These are phyloP conservation scores for Tetragonia tetragonoides DNA, from an alignment of 148 eudicot species.

Conservation along the genomic window DNA sequence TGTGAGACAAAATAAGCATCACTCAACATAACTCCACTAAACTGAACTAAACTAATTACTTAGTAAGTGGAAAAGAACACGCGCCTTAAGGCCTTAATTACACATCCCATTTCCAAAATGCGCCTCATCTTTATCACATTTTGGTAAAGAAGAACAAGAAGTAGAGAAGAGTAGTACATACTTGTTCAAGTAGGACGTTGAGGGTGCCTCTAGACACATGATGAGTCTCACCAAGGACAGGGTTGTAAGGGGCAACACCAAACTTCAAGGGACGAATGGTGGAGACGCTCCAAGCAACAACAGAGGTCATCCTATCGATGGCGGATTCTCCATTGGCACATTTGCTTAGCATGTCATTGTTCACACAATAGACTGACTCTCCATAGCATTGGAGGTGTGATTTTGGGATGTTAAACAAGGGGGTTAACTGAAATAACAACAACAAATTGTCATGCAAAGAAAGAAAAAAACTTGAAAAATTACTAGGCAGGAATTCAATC, in stretches of 20 bases:
- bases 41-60: no score
- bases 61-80: no score
- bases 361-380: constrained; percentile 56
- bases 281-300: constrained; percentile 69
- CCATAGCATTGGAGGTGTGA: constrained; percentile 81
- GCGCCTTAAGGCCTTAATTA: no score
- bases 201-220: constrained; percentile 70
- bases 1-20: no score
- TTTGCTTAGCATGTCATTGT: constrained; percentile 44
- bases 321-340: constrained; percentile 45
- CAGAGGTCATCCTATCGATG: constrained; percentile 48
- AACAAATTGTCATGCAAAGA: background rate
- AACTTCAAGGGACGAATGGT: constrained; percentile 61
- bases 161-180: constrained; percentile 7
- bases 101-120: no score
- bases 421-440: constrained; percentile 48
- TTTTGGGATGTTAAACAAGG: constrained; percentile 79
- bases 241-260: constrained; percentile 80
- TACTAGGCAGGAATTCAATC: no score
- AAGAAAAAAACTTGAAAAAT: background rate
- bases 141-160: no score
- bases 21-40: no score
- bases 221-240: constrained; percentile 87
- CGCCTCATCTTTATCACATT: no score
- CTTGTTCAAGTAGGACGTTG: constrained; percentile 79